A percentile compares a stretch with the other conserved stretches of the same genome.
Conservation (phyloP, 2,329 filamentous ascomycete species). For the Aureobasidium sp. region DNA sequence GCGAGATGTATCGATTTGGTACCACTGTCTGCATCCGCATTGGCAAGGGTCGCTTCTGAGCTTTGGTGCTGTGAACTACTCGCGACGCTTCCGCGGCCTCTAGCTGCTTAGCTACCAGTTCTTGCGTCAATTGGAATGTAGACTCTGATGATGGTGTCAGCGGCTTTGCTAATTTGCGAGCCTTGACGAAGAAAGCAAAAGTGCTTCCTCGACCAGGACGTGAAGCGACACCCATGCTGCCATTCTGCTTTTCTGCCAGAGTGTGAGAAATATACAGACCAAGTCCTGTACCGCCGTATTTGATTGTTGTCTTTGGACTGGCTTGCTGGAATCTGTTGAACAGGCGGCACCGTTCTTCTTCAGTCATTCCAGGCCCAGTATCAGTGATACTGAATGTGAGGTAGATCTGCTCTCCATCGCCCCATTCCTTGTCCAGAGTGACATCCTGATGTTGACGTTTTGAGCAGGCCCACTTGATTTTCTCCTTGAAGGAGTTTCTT, state of each 20-base stretch:
- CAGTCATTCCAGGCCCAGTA: slow-evolving; percentile 31
- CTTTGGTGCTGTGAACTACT: neutral
- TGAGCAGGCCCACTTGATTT: slow-evolving; percentile 27
- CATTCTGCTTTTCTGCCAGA: slow-evolving; percentile 61
- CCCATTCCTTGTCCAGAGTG: slow-evolving; percentile 16
- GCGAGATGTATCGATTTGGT: neutral
- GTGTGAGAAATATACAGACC: slow-evolving; percentile 63
- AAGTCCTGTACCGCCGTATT: slow-evolving; percentile 63
- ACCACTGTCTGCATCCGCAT: neutral
- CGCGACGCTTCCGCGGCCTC: neutral
- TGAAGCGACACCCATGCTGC: slow-evolving; percentile 60
- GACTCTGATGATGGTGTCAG: slow-evolving; percentile 35
- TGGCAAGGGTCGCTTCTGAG: neutral
- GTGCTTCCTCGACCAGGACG: slow-evolving; percentile 47
- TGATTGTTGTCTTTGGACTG: slow-evolving; percentile 55
- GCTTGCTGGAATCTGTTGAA: slow-evolving; percentile 66
- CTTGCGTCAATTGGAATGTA: neutral
- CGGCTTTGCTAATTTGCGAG: slow-evolving; percentile 45
- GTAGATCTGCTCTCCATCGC: slow-evolving; percentile 29
- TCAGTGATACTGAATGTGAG: slow-evolving; percentile 31
- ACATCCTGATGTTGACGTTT: slow-evolving; percentile 8
- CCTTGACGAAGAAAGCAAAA: slow-evolving; percentile 43
- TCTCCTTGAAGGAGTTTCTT: slow-evolving; percentile 24
- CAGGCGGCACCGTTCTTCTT: slow-evolving; percentile 37
- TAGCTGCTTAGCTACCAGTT: neutral